Evolutionary conservation across 768 basidiomycete species (phyloP).

Genomic region (Mycena albidolilacea): DNA sequence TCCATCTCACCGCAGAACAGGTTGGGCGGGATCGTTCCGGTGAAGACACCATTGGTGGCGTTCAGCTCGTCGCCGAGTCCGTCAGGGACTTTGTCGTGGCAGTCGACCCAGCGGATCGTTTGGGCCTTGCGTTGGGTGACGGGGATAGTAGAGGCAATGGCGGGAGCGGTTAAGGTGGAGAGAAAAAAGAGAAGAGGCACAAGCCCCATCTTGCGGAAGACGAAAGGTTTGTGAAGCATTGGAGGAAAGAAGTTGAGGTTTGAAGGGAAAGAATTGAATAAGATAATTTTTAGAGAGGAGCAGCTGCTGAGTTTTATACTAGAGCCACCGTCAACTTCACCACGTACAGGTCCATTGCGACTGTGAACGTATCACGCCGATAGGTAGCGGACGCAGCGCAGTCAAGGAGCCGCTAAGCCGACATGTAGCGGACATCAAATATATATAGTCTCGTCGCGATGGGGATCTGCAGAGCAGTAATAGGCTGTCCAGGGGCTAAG

Average conservation of each 20-base stretch:
- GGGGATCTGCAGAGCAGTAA: not conserved
- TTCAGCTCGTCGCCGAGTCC: constrained; percentile 6
- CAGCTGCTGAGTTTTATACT: not conserved
- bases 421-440: not conserved
- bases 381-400: constrained; percentile 1
- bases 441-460: not conserved
- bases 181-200: not conserved
- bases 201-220: not conserved
- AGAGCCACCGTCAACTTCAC: not conserved
- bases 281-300: not conserved
- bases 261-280: not conserved
- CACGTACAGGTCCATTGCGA: not conserved
- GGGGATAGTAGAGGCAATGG: not conserved
- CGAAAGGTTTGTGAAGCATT: not conserved
- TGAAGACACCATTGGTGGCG: constrained; percentile 10
- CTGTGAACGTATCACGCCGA: not conserved
- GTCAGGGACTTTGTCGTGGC: constrained; percentile 20
- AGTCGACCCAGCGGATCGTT: constrained; percentile 34
- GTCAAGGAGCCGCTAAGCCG: not conserved
- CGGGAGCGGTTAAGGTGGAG: not conserved
- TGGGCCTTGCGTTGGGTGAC: constrained; percentile 2
- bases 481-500: not conserved
- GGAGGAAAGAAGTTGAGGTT: not conserved
- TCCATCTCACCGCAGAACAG: constrained; percentile 35
- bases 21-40: constrained; percentile 12